Evolutionary conservation across 495 filamentous ascomycete genomes (phyloP).

Genomic region (Neurospora pannonica): DNA sequence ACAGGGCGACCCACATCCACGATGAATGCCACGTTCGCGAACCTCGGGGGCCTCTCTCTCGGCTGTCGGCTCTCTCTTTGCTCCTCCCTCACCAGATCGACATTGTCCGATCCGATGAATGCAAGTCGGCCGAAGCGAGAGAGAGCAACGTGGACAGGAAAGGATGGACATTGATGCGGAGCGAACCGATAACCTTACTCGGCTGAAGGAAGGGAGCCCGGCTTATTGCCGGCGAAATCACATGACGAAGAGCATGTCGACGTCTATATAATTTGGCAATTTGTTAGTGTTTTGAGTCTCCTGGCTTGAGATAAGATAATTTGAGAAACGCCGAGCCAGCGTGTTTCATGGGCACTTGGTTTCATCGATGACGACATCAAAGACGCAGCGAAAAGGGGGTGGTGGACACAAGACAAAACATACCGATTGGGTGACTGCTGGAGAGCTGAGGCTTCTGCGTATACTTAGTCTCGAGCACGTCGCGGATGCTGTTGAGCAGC

Average conservation of each 20-base stretch:
- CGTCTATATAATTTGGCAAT: slow-evolving; percentile 18
- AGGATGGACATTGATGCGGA: not conserved
- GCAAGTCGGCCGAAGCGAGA: not conserved
- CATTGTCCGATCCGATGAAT: not conserved
- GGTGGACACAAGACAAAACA: slow-evolving; percentile 14
- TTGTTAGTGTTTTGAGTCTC: not conserved
- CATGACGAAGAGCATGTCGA: slow-evolving; percentile 39
- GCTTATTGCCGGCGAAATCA: slow-evolving; percentile 8
- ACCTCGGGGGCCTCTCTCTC: not conserved
- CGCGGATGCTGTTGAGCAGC: slow-evolving; percentile 86
- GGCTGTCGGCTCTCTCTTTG: not conserved
- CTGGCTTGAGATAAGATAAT: not conserved
- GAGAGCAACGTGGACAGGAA: not conserved
- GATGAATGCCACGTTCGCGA: not conserved
- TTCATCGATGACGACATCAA: slow-evolving; percentile 4
- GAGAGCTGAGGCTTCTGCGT: slow-evolving; percentile 94
- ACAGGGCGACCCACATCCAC: not conserved
- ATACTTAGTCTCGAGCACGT: slow-evolving; percentile 78
- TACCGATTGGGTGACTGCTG: slow-evolving; percentile 92
- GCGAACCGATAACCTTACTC: not conserved
- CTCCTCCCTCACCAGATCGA: not conserved
- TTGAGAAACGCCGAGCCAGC: not conserved
- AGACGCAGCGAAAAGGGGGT: not conserved
- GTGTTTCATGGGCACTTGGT: not conserved
- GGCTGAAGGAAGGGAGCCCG: not conserved